Percentiles rank a stretch among this genome's conserved stretches.
Conservation (phyloP, 208 protist species). For the Wallacemonas sp. region DNA sequence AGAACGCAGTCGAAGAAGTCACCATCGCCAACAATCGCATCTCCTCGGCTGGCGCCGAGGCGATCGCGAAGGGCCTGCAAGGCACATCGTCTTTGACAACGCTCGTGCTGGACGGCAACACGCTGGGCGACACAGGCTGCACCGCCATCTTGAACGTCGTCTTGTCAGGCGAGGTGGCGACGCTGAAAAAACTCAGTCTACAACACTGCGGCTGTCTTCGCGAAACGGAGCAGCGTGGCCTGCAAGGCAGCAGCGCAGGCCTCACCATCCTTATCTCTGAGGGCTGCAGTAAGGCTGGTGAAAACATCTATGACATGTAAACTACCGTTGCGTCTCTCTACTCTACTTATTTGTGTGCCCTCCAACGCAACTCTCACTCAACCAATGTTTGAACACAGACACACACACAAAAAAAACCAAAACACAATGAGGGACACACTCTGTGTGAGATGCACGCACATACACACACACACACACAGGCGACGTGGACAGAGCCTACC, state of each 20-base stretch:
- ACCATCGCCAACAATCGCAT: conserved; percentile 91
- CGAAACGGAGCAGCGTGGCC: conserved; percentile 35
- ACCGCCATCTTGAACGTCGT: conserved; percentile 53
- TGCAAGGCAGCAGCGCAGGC: conserved; percentile 19
- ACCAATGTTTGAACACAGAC: no score
- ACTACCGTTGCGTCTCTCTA: no score
- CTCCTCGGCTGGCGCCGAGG: conserved; percentile 59
- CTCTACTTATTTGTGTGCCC: no score
- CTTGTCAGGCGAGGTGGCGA: conserved; percentile 38
- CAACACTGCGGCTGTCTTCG: conserved; percentile 66
- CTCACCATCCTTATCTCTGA: conserved; percentile 66
- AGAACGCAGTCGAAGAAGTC: conserved; percentile 90
- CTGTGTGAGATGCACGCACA: no score
- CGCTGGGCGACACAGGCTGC: conserved; percentile 76
- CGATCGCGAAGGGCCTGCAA: conserved; percentile 76
- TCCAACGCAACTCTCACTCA: no score
- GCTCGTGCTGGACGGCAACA: conserved; percentile 85
- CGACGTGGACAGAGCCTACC: no score
- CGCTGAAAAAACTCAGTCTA: conserved; percentile 63
- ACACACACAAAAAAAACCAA: not conserved
- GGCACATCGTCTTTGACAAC: conserved; percentile 66
- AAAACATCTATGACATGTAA: conserved; percentile 14
- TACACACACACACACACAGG: no score
- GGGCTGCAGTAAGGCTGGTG: conserved; percentile 25
- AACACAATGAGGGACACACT: no score